phyloP scores from a whole-genome alignment of 768 basidiomycete species.

The Lactifluus subvellereus region DNA sequence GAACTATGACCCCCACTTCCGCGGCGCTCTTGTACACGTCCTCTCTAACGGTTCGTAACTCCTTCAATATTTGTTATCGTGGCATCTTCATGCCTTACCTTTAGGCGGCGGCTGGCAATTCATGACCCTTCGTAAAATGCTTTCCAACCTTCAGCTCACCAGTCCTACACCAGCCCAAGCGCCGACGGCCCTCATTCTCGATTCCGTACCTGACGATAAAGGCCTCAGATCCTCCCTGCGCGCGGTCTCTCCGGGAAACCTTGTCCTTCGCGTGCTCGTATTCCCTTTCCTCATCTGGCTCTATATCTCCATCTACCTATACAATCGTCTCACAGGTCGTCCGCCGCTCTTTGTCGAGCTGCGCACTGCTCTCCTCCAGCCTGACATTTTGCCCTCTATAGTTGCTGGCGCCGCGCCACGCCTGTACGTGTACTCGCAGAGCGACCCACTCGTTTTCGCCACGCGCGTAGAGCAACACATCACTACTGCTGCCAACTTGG shows the following conservation, averaged over 20 bases:
- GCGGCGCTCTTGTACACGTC: neutral
- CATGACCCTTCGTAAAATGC: slow-evolving; percentile 23
- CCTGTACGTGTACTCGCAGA: slow-evolving; percentile 22
- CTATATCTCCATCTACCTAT: slow-evolving; percentile 20
- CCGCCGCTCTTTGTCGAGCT: slow-evolving; percentile 19
- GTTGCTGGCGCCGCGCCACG: slow-evolving; percentile 9
- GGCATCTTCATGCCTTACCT: neutral
- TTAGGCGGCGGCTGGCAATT: slow-evolving; percentile 25
- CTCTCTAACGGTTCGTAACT: slow-evolving; percentile 24
- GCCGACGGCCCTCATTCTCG: slow-evolving; percentile 24
- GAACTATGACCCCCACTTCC: too few species aligned
- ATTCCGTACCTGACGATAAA: slow-evolving; percentile 23
- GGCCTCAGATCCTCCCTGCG: slow-evolving; percentile 21
- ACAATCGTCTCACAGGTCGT: slow-evolving; percentile 15
- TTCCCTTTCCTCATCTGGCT: slow-evolving; percentile 21
- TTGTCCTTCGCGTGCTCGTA: slow-evolving; percentile 11
- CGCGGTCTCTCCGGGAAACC: slow-evolving; percentile 17
- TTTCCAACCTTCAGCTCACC: slow-evolving; percentile 6
- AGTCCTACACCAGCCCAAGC: neutral
- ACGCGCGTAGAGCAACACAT: slow-evolving; percentile 21
- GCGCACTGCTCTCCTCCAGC: slow-evolving; percentile 17
- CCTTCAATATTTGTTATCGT: neutral
- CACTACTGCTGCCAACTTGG: slow-evolving; percentile 11
- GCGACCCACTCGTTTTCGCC: slow-evolving; percentile 20
- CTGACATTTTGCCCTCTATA: slow-evolving; percentile 16